These are phyloP conservation scores for Russula sp. DNA, from an alignment of 768 basidiomycete genomes.

Conservation along the genomic window DNA sequence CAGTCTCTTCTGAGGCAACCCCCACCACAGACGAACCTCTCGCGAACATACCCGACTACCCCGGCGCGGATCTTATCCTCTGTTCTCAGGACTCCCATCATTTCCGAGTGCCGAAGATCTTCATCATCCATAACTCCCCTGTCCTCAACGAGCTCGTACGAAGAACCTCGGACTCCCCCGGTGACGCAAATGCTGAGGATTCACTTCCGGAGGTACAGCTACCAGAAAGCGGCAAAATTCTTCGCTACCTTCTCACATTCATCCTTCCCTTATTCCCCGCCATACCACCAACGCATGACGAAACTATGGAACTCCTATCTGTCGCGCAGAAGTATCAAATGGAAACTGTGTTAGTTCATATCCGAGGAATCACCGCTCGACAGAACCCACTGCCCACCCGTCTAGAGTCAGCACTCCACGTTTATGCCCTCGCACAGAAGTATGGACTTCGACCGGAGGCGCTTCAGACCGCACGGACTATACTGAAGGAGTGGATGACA, in stretches of 20 bases:
- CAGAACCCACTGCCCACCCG: background rate
- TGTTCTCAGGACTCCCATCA: background rate
- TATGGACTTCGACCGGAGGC: slow-evolving; percentile 6
- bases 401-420: background rate
- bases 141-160: background rate
- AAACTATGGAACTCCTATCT: slow-evolving; percentile 3
- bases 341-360: background rate
- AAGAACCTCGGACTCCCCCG: background rate
- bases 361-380: background rate
- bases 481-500: background rate
- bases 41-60: slow-evolving; percentile 18
- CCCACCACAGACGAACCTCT: background rate
- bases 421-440: slow-evolving; percentile 6
- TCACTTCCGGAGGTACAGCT: background rate
- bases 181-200: background rate
- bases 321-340: slow-evolving; percentile 15
- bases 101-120: background rate
- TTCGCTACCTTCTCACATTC: slow-evolving; percentile 17
- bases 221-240: background rate
- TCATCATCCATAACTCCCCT: background rate
- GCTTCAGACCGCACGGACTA: background rate
- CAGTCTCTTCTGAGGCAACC: background rate
- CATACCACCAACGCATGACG: slow-evolving; percentile 4
- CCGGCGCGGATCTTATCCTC: background rate
- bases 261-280: background rate